phyloP scores from a whole-genome alignment of 2,329 filamentous ascomycete species.

The Colletotrichum sublineola region DNA sequence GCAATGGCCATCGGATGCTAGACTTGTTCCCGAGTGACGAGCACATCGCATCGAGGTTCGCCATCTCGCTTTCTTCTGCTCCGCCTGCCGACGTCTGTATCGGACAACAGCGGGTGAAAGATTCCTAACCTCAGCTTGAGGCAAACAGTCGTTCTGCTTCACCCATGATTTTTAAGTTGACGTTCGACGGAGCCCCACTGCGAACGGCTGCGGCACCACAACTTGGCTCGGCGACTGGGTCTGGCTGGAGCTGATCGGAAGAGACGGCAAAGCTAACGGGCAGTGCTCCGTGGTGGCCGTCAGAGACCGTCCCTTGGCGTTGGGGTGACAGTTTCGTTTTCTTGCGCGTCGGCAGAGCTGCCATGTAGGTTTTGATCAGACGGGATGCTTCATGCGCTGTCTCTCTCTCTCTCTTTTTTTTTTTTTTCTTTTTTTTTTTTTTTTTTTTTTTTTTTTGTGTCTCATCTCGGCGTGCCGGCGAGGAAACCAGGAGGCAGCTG shows the following conservation, averaged over 20 bases:
- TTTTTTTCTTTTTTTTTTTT: neutral
- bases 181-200: constrained; percentile 1
- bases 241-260: constrained; percentile 14
- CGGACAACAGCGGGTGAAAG: neutral
- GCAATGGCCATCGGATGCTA: constrained; percentile 19
- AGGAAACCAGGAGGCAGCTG: constrained; percentile 17
- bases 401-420: too few species aligned
- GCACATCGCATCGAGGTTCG: neutral
- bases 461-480: constrained; percentile 17
- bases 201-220: constrained; percentile 23
- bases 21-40: constrained; percentile 1
- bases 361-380: neutral
- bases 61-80: neutral
- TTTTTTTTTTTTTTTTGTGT: neutral
- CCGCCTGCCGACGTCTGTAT: neutral
- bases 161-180: neutral
- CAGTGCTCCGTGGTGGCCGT: constrained; percentile 11
- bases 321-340: constrained; percentile 7
- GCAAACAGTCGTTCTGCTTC: neutral
- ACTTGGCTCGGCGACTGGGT: constrained; percentile 23
- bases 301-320: constrained; percentile 16
- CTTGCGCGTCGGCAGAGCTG: constrained; percentile 2
- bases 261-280: constrained; percentile 14
- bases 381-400: constrained; percentile 8
- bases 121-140: neutral